Evolutionary conservation across 192 early-diverging fungal genomes (phyloP), one percentile per base, ranked within the genome.

Genomic region (Dimargaris cristalligena): DNA sequence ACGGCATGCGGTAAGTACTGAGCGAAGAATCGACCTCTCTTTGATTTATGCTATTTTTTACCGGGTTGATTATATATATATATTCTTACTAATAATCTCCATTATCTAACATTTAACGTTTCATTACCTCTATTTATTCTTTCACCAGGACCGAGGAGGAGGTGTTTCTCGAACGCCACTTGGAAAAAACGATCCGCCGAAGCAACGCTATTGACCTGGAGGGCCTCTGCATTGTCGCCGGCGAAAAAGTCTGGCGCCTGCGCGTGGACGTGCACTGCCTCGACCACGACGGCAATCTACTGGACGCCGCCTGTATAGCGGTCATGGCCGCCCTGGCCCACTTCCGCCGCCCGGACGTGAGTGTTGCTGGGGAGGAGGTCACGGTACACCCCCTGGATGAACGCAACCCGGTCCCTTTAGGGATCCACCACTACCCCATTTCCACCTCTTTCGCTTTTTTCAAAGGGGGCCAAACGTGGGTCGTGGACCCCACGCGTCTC

Each of bases 201-300:
- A 83, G 80, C 57, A 74, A 88, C 34, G 92, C 92, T 22, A 73
- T 99, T 59, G 96, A 99, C 68, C 87, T 90, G 6, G 96, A 99
- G 68, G 91, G 92, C 38, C 69, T 99, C 56, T 99, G 96, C 63
- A 94, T 99, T 56, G 68, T 97, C 59, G 86, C 92, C 14, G 92
- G 92, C 28, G 86, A 92, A 67, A 93, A 96, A 74, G 89, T 96
- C 13, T 99, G 96, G 96, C 72, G 76, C 22, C 75, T 99, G 33
- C 83, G 87, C 4, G 78, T 97, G 20, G 92, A 97, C 67, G 65
- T 97, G 34, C 86, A 88, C 44, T 89, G 97, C 58, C 67, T 99
- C 44, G 92, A 96, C 67, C 79, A 97, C 64, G 87, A 90, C 60
- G 96, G 96, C 49, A 99, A 97, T 68, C 65, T 96, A 60, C 66